phyloP scores from a whole-genome alignment of 208 protist genomes.

The Leishmania turanica region DNA sequence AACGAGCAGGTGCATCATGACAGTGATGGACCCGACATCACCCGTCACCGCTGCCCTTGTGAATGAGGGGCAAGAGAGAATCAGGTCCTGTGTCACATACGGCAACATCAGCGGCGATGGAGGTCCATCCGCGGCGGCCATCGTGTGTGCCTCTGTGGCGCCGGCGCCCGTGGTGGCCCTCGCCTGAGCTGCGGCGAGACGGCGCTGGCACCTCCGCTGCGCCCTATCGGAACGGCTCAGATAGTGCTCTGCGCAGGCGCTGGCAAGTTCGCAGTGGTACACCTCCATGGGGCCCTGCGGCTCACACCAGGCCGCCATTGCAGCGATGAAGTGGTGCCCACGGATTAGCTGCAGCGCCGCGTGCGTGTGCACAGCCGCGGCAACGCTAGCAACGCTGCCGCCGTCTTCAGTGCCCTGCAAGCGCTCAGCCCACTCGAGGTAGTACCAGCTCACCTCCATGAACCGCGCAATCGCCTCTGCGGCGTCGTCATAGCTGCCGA shows the following conservation, averaged over 20 bases:
- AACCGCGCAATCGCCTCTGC: constrained; percentile 74
- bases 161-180: constrained; percentile 4
- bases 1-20: constrained; percentile 16
- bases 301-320: constrained; percentile 68
- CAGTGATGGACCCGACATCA: background rate
- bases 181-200: constrained; percentile 40
- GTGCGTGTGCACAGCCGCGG: constrained; percentile 8
- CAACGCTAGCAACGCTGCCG: background rate
- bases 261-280: constrained; percentile 80
- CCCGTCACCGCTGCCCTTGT: background rate
- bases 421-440: constrained; percentile 28
- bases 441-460: constrained; percentile 61
- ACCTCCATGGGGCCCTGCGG: constrained; percentile 38
- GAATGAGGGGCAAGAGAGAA: constrained; percentile 5
- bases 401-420: background rate
- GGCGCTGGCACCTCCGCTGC: constrained; percentile 40
- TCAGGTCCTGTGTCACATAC: constrained; percentile 21
- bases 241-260: constrained; percentile 65
- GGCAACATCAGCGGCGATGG: constrained; percentile 14
- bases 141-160: background rate
- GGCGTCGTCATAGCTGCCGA: constrained; percentile 71
- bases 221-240: constrained; percentile 23
- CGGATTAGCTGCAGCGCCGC: constrained; percentile 65
- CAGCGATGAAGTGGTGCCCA: constrained; percentile 76
- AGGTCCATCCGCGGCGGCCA: background rate